phyloP scores from a whole-genome alignment of 768 basidiomycete genomes.

The Pholiota molesta region DNA sequence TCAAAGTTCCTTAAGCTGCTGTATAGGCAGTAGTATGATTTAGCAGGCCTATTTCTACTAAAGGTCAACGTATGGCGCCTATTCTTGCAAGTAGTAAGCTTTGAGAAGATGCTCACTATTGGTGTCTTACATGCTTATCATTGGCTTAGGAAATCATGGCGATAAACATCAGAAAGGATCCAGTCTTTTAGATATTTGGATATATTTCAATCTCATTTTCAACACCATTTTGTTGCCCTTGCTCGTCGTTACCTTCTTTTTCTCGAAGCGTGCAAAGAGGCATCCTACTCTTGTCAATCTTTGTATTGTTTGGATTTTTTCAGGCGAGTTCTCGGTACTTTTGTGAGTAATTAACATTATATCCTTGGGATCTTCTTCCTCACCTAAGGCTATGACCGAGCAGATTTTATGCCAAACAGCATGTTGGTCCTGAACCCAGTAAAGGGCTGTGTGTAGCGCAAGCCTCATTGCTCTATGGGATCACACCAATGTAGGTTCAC shows the following conservation, averaged over 20 bases:
- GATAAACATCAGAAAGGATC: conserved; percentile 17
- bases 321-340: conserved; percentile 43
- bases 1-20: not conserved
- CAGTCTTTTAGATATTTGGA: conserved; percentile 39
- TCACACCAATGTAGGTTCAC: conserved; percentile 39
- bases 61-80: not conserved
- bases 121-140: not conserved
- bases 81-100: not conserved
- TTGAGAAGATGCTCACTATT: not conserved
- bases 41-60: not conserved
- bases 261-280: conserved; percentile 38
- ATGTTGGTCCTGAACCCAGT: conserved; percentile 36
- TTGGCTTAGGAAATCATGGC: not conserved
- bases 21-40: not conserved
- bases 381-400: not conserved
- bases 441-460: conserved; percentile 45
- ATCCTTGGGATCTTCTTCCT: not conserved
- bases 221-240: conserved; percentile 48
- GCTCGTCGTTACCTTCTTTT: conserved; percentile 46
- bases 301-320: conserved; percentile 50
- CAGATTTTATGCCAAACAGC: conserved; percentile 44
- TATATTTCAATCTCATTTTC: conserved; percentile 47
- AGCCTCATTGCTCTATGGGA: conserved; percentile 42
- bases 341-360: conserved; percentile 34
- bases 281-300: conserved; percentile 49